Percentiles rank a stretch among this genome's conserved stretches.
phyloP scores from a whole-genome alignment of 768 basidiomycete genomes.

The Leucosporidium yakuticum region DNA sequence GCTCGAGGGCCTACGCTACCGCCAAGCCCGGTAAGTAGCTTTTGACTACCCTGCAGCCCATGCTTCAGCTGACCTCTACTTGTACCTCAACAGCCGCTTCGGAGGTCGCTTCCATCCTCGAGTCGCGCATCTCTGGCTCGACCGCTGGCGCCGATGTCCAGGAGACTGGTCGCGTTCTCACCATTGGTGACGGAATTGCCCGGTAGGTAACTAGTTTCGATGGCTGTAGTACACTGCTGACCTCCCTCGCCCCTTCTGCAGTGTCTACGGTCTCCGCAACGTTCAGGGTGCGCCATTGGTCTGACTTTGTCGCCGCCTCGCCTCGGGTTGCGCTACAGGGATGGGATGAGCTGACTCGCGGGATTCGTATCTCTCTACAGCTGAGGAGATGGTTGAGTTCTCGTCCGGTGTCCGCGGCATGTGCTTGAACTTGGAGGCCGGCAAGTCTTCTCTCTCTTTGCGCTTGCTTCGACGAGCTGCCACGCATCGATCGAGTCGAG shows the following conservation, averaged over 20 bases:
- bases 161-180: constrained; percentile 98
- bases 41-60: constrained; percentile 13
- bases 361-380: constrained; percentile 8
- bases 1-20: constrained; percentile 79
- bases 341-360: neutral
- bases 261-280: constrained; percentile 97
- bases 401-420: constrained; percentile 99
- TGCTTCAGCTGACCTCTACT: constrained; percentile 12
- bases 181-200: constrained; percentile 78
- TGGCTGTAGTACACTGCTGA: neutral
- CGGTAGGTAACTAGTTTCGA: constrained; percentile 16
- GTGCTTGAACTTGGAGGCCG: constrained; percentile 99
- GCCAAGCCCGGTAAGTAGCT: constrained; percentile 81
- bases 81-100: constrained; percentile 67
- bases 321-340: neutral
- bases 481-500: neutral
- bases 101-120: constrained; percentile 98
- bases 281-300: constrained; percentile 67
- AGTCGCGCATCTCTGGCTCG: constrained; percentile 93
- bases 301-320: neutral
- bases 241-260: constrained; percentile 41
- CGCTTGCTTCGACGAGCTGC: neutral
- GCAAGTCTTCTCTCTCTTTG: constrained; percentile 41
- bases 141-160: constrained; percentile 88
- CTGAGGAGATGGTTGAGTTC: constrained; percentile 99